Conservation (phyloP, 371 early-diverging fungal species). For the Mucor mucedo region DNA sequence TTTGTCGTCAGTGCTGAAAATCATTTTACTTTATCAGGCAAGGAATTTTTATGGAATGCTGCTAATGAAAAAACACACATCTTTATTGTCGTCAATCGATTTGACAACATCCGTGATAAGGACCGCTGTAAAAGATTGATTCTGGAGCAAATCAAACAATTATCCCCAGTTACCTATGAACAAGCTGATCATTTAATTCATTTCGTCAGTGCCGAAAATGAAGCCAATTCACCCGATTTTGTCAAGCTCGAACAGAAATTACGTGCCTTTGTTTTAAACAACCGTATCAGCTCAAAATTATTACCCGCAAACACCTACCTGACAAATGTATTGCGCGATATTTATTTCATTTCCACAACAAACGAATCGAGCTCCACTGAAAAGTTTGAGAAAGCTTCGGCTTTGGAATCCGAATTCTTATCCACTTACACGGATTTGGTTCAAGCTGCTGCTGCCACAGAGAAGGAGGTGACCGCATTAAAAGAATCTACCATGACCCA, state of each 20-base stretch:
- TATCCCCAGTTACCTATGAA: constrained; percentile 92
- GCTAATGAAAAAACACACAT: constrained; percentile 98
- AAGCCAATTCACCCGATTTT: constrained; percentile 68
- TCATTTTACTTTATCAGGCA: constrained; percentile 96
- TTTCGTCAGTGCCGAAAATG: constrained; percentile 87
- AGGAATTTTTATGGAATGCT: constrained; percentile 94
- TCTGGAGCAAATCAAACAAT: constrained; percentile 90
- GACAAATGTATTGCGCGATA: constrained; percentile 78
- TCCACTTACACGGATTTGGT: neutral
- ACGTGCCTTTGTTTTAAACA: constrained; percentile 91
- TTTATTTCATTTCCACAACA: constrained; percentile 56
- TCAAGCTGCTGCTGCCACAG: neutral
- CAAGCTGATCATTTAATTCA: constrained; percentile 94
- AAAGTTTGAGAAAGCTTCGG: constrained; percentile 32
- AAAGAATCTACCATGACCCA: neutral
- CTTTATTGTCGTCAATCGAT: constrained; percentile 97
- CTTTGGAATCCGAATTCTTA: constrained; percentile 53
- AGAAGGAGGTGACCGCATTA: neutral
- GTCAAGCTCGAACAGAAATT: constrained; percentile 83
- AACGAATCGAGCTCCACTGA: constrained; percentile 54
- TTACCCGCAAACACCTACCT: constrained; percentile 93
- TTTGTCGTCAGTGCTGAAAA: constrained; percentile 99
- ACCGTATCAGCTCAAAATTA: constrained; percentile 92
- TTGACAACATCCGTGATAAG: constrained; percentile 93
- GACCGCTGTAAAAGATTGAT: constrained; percentile 92